Conservation (phyloP, 2,329 filamentous ascomycete genomes). For the Colletotrichum musicola region DNA sequence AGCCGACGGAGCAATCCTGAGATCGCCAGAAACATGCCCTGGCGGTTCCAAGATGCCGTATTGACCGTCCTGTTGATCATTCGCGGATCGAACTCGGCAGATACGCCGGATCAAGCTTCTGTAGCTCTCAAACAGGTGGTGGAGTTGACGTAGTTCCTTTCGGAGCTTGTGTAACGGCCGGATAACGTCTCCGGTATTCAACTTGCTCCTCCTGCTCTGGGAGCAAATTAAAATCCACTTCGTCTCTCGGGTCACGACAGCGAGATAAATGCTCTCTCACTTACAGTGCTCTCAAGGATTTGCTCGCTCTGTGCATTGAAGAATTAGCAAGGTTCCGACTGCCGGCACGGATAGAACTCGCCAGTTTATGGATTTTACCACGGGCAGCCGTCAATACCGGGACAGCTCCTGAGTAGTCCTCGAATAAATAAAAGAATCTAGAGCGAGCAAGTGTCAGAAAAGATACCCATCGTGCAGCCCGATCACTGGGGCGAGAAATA, state of each 20-base stretch:
- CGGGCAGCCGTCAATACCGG: slow-evolving; percentile 63
- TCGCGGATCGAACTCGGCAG: slow-evolving; percentile 56
- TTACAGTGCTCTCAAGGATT: slow-evolving; percentile 51
- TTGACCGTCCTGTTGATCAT: slow-evolving; percentile 7
- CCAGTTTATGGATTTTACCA: slow-evolving; percentile 62
- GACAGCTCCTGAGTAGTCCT: slow-evolving; percentile 73
- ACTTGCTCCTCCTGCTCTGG: slow-evolving; percentile 41
- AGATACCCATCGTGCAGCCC: background rate
- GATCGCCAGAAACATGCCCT: slow-evolving; percentile 29
- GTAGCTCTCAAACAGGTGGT: slow-evolving; percentile 72
- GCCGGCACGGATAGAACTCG: slow-evolving; percentile 45
- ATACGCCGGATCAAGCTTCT: slow-evolving; percentile 71
- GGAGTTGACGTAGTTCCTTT: slow-evolving; percentile 70
- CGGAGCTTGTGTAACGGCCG: slow-evolving; percentile 69
- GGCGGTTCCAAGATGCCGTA: background rate
- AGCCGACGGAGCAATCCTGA: slow-evolving; percentile 58
- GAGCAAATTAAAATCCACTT: slow-evolving; percentile 25
- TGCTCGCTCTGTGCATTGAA: slow-evolving; percentile 47
- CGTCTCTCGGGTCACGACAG: background rate
- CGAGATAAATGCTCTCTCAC: slow-evolving; percentile 26
- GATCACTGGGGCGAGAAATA: background rate
- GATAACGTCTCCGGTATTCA: slow-evolving; percentile 66
- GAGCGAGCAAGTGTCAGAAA: slow-evolving; percentile 31
- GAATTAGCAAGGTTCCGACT: background rate
- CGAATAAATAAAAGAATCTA: slow-evolving; percentile 74